phyloP scores from a whole-genome alignment of 768 basidiomycete species.

The Cyclocybe cylindracea region DNA sequence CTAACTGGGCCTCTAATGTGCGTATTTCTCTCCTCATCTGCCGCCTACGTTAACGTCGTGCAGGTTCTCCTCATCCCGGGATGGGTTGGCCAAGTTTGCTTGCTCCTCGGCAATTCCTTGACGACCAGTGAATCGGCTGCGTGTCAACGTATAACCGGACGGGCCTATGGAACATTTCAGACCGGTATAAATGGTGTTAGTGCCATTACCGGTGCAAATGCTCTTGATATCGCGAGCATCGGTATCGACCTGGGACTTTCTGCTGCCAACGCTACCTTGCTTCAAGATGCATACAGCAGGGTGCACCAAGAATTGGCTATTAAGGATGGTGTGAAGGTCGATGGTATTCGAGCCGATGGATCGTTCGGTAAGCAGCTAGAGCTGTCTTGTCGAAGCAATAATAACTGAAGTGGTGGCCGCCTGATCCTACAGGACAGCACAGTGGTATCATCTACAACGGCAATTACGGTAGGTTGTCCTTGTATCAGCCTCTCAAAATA shows the following conservation, averaged over 20 bases:
- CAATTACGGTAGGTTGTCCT: conserved; percentile 51
- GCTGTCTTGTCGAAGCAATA: not conserved
- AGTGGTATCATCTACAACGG: conserved; percentile 64
- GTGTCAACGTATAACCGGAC: conserved; percentile 48
- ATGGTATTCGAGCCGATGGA: conserved; percentile 59
- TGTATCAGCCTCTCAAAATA: not conserved
- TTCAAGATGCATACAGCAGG: conserved; percentile 46
- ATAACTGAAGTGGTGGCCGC: not conserved
- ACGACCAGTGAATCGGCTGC: conserved; percentile 35
- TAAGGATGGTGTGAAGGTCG: conserved; percentile 42
- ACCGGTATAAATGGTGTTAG: conserved; percentile 42
- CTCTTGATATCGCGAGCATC: conserved; percentile 60
- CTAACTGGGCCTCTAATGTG: conserved; percentile 63
- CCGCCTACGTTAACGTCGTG: too few relatives aligned
- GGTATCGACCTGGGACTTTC: conserved; percentile 50
- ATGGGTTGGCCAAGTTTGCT: conserved; percentile 52
- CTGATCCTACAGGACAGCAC: conserved; percentile 46
- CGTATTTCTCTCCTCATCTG: conserved; percentile 8
- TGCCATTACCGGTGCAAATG: conserved; percentile 61
- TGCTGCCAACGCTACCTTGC: conserved; percentile 37
- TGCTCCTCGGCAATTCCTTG: conserved; percentile 49
- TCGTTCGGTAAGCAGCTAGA: conserved; percentile 36
- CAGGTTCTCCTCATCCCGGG: conserved; percentile 61
- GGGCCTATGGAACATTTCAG: conserved; percentile 49
- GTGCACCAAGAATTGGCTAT: conserved; percentile 55